Evolutionary conservation across 345 rosid genomes (phyloP), one percentile per base, ranked within the genome.

Genomic region (Arabis alpina): DNA sequence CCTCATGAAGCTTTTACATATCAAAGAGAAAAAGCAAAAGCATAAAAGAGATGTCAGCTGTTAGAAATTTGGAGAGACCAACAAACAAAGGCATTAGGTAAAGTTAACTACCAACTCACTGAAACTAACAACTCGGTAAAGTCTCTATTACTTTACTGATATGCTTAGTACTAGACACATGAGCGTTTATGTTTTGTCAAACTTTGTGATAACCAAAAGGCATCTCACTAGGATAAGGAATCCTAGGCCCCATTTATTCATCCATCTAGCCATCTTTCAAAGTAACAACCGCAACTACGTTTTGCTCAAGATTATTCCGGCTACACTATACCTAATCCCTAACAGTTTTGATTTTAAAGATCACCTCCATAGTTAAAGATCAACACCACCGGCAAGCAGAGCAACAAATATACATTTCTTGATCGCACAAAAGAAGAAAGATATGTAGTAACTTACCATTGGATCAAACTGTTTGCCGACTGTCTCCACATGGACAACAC

Each of bases 401-500:
- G 24, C 55, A 59, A 14, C 34, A 36, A 25, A 24, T 10, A 11
- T 27, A 50, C n/a, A n/a, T 16, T 24, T 54, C 3, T 69, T 0
- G 10, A 61, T 55, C 45, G 16, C 51, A 2, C 0, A 10, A 53
- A 64, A 64, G 60, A 54, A 42, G 34, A 23, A 64, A 65, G 50
- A 71, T 37, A 57, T 65, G 30, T 66, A 76, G 74, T 36, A 64
- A 80, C 97, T 88, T 80, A 94, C 97, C 97, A 81, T 54, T 57
- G 99, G 97, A 85, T 94, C 97, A 81, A 94, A 94, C 39, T 86
- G 90, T 25, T 83, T 85, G 48, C 97, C 93, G 13, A 85, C 69
- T 15, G 99, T 84, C 77, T 89, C 96, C 78, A 91, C 96, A 48
- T 84, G 83, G 43, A 83, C 82, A 79, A 94, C 95, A 66, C 95